Conservation (phyloP, 371 early-diverging fungal species). For the Chytridium lagenaria region DNA sequence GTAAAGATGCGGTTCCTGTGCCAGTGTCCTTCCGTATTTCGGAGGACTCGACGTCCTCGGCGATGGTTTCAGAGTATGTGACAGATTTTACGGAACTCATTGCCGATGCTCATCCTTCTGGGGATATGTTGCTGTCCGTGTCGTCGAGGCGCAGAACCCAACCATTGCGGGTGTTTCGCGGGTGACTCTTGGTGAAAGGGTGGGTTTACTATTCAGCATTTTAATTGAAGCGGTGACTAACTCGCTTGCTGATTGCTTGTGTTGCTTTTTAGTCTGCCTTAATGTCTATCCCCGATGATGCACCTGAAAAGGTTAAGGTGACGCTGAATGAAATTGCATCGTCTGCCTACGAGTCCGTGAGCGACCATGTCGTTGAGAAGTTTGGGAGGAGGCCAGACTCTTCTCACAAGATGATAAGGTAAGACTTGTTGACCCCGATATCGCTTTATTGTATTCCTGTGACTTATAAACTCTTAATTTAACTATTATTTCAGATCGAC, state of each 20-base stretch:
- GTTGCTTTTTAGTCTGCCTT: neutral
- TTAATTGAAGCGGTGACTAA: too few species aligned
- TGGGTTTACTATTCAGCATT: slow-evolving; percentile 4
- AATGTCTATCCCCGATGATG: slow-evolving; percentile 17
- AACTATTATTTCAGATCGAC: slow-evolving; percentile 28
- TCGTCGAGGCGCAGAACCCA: slow-evolving; percentile 22
- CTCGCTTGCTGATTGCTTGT: too few species aligned
- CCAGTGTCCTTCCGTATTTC: slow-evolving; percentile 23
- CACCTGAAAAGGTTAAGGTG: slow-evolving; percentile 22
- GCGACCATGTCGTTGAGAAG: slow-evolving; percentile 24
- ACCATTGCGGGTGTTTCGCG: slow-evolving; percentile 26
- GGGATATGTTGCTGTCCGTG: slow-evolving; percentile 28
- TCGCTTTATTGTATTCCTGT: neutral
- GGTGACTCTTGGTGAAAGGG: slow-evolving; percentile 22
- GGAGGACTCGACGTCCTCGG: slow-evolving; percentile 8
- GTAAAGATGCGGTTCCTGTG: slow-evolving; percentile 22
- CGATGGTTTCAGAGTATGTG: slow-evolving; percentile 20
- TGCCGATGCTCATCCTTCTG: neutral
- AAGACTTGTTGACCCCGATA: neutral
- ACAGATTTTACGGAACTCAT: slow-evolving; percentile 32
- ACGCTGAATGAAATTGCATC: slow-evolving; percentile 29
- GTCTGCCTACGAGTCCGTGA: slow-evolving; percentile 25
- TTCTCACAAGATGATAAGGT: slow-evolving; percentile 17
- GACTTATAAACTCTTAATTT: neutral
- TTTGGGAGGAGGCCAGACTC: slow-evolving; percentile 26